These are phyloP conservation scores for Malassezia sp. DNA, from an alignment of 1,284 basidiomycete genomes.

Conservation along the genomic window DNA sequence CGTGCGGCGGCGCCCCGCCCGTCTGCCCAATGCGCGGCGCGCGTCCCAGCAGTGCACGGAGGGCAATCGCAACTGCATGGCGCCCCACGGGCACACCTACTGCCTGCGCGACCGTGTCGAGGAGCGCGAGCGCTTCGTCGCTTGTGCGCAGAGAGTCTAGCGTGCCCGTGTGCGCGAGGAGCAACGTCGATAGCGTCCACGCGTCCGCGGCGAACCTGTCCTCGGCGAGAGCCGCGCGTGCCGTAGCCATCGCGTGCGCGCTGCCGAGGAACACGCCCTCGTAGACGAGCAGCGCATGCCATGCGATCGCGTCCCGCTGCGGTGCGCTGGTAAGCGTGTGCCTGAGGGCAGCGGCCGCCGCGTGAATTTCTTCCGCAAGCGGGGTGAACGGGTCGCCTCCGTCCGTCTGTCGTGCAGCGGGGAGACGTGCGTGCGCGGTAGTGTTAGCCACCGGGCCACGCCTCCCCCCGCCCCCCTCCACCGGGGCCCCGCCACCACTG, in stretches of 20 bases:
- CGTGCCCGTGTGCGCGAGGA: conserved; percentile 10
- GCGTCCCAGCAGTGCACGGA: conserved; percentile 13
- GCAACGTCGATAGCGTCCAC: conserved; percentile 11
- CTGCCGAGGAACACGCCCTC: not conserved
- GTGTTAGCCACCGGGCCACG: no score
- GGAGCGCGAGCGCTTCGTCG: conserved; percentile 25
- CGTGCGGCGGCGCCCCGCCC: conserved; percentile 7
- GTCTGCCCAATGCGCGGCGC: not conserved
- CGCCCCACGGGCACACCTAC: conserved; percentile 12
- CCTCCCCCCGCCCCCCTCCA: no score
- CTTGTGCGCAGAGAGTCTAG: conserved; percentile 18
- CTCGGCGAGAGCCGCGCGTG: no score
- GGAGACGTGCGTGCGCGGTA: no score
- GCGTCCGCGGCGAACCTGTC: not conserved
- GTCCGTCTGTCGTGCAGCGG: no score
- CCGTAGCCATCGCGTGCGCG: no score
- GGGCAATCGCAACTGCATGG: conserved; percentile 12
- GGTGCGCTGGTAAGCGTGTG: no score
- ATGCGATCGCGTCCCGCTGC: conserved; percentile 1
- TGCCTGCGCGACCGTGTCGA: conserved; percentile 11
- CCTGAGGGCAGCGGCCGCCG: conserved; percentile 14
- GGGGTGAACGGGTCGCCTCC: no score
- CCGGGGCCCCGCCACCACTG: no score
- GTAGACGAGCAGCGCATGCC: not conserved
- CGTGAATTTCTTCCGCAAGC: no score